Evolutionary conservation across 768 basidiomycete species (phyloP), one percentile per base, ranked within the genome.

Genomic region (Calocybe cyanea): DNA sequence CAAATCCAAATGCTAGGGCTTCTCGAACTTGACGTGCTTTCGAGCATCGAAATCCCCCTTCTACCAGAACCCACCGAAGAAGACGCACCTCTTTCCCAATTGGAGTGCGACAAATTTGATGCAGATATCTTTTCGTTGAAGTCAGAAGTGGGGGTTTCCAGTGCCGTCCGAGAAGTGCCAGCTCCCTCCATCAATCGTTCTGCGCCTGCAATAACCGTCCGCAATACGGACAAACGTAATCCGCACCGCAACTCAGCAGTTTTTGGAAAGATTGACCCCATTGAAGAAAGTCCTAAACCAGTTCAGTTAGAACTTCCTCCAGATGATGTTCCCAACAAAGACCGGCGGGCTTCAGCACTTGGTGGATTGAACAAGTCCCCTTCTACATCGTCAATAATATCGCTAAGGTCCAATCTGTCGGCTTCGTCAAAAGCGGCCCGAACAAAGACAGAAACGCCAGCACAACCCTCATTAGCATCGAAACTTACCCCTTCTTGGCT

Each of bases 1-100:
- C 90, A 94, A 59, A 92, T 96, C 31, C 88, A 96, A 58, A 94
- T 91, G 88, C 77, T 96, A 1, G 94, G 94, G 5, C 69, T 95
- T 7, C 71, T 95, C 35, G 92, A 92, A 53, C 89, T 94, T 54
- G 92, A 95, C 55, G 85, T 96, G 23, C 80, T 92, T 17, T 85
- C 90, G 4, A 85, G 84, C 51, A 93, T 96, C 49, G 87, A 89
- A 51, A 81, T 96, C 10, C 93, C 94, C 1, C 86, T 81, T 59
- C 64, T 92, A 20, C 74, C 77, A 7, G 76, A 78, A 23, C 61
- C 67, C 51, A 24, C 46, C 21, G 68, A 70, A 14, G 63, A 71
- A 47, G 62, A 72, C 48, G 43, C 54, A 41, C 45, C 63, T n/a
- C 65, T 68, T 7, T 69, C 73, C 0, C 75, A 76, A 42, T 66